Conservation (phyloP, 768 basidiomycete species). For the Boletus sp. region DNA sequence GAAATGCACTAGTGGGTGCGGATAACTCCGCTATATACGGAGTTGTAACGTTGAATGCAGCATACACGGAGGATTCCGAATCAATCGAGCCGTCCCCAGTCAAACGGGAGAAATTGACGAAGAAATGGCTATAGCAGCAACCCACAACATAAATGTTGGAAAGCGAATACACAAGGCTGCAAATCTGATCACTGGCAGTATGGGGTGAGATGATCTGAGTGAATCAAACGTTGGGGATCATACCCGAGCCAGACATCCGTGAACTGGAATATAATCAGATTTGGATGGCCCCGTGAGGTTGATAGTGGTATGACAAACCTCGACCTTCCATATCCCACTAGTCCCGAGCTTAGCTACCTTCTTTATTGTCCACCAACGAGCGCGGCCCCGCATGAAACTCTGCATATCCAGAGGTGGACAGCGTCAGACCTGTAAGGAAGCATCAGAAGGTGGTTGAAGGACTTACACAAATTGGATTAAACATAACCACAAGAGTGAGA, state of each 20-base stretch:
- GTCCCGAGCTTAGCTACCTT: constrained; percentile 60
- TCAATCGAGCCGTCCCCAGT: neutral
- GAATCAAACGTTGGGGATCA: constrained; percentile 12
- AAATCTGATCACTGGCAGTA: constrained; percentile 66
- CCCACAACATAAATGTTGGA: constrained; percentile 68
- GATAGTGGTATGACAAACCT: constrained; percentile 43
- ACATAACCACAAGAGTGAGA: constrained; percentile 52
- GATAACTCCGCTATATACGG: neutral
- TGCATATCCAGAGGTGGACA: constrained; percentile 41
- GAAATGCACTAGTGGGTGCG: neutral
- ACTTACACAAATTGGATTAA: constrained; percentile 72
- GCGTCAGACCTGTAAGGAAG: neutral
- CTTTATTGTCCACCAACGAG: constrained; percentile 77
- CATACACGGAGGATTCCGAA: neutral
- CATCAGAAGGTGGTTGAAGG: neutral
- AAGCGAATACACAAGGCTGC: constrained; percentile 72
- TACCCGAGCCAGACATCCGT: constrained; percentile 89
- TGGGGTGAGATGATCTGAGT: neutral
- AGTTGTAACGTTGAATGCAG: neutral
- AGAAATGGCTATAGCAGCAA: constrained; percentile 58
- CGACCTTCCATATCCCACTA: constrained; percentile 71
- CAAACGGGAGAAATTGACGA: neutral
- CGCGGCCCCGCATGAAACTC: constrained; percentile 34
- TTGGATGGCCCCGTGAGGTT: neutral
- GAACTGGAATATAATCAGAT: constrained; percentile 45